Evolutionary conservation across 495 filamentous ascomycete genomes (phyloP), one percentile per base, ranked within the genome.

Genomic region (Saxophila tyrrhenica): DNA sequence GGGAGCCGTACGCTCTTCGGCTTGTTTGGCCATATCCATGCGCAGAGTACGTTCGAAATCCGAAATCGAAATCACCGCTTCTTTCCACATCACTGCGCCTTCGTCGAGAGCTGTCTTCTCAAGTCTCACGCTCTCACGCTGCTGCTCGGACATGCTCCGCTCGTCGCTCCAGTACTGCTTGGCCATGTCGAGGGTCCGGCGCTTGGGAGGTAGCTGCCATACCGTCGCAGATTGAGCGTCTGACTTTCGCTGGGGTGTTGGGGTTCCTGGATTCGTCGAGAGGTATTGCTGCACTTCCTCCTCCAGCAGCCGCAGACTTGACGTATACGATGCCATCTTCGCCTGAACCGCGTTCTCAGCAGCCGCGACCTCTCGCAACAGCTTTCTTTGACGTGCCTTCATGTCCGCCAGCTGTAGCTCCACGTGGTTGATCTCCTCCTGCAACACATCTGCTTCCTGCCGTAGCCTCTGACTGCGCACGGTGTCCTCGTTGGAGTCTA

Each of bases 61-160:
- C 8, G 71, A 71, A 0, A 95, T 75, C 20, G 84, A 70, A 16
- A 70, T 65, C 8, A 87, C 64, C 1, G 83, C 79, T 39, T 81
- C 76, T 55, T 84, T 79, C 92, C 92, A 98, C 21, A 94, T 70
- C 48, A 77, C 70, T 3, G 78, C 85, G 7, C 92, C 92, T 61
- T 92, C 85, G 45, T 92, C 83, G n/a, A 96, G 67, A 0, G 91
- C 92, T 7, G 71, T 61, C 22, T 79, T 78, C 64, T 98, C 90
- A 42, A 70, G 70, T 57, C 85, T 75, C 7, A 87, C 81, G 39
- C 76, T 71, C 21, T 73, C 58, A 48, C 80, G 79, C 55, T 81
- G 78, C 60, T 72, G 67, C 45, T 75, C 70, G 10, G 90, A 67
- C 0, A 72, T 68, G 13, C 71, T 70, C 22, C 81, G 72, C 65